phyloP scores from a whole-genome alignment of 495 filamentous ascomycete species.

The Aspergillus bridgeri region DNA sequence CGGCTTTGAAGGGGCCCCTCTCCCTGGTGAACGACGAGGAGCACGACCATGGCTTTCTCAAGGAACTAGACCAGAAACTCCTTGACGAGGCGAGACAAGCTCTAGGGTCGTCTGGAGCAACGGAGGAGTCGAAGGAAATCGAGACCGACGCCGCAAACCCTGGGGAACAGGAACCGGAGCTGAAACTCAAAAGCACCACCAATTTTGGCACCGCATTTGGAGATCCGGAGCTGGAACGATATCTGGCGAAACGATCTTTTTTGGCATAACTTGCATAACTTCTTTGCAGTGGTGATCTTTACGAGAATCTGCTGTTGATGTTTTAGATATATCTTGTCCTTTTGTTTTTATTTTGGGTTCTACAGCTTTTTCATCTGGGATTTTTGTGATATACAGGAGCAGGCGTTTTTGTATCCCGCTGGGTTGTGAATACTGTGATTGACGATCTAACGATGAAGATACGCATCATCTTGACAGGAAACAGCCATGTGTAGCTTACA shows the following conservation, averaged over 20 bases:
- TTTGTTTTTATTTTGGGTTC: neutral
- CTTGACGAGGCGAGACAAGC: constrained; percentile 36
- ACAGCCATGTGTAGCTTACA: constrained; percentile 12
- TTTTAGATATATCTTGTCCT: constrained; percentile 5
- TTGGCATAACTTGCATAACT: constrained; percentile 11
- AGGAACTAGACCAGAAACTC: constrained; percentile 42
- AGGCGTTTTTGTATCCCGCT: constrained; percentile 5
- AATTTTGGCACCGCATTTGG: constrained; percentile 60
- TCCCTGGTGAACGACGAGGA: constrained; percentile 43
- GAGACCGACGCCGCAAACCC: constrained; percentile 22
- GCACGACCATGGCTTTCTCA: constrained; percentile 40
- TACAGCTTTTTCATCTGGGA: no score
- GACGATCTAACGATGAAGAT: constrained; percentile 10
- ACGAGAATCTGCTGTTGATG: neutral
- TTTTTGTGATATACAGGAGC: constrained; percentile 3
- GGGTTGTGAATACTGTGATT: constrained; percentile 4
- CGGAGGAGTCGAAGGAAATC: constrained; percentile 25
- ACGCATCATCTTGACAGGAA: neutral
- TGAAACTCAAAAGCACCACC: constrained; percentile 55
- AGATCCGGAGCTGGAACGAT: constrained; percentile 18
- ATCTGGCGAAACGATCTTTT: constrained; percentile 1
- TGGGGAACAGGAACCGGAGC: constrained; percentile 50
- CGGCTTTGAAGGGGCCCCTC: constrained; percentile 43
- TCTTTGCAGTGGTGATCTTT: constrained; percentile 1
- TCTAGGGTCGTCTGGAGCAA: constrained; percentile 18